Base-by-base conservation (phyloP, 331 rosid genomes). In the Saraca asoca region DNA sequence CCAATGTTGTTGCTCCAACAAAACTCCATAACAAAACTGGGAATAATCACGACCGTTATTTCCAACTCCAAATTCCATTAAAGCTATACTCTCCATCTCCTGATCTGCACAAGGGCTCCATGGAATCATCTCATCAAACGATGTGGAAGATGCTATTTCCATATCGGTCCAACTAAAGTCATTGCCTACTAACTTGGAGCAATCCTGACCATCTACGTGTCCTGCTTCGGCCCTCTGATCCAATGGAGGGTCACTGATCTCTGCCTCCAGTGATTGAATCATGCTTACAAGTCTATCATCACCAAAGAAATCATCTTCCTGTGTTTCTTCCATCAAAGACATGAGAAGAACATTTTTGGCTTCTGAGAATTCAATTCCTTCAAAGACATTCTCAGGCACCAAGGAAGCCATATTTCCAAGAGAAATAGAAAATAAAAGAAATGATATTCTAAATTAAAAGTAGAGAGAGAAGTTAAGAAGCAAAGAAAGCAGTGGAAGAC, bases 281-380 rank as follows among this genome's bases (percentile, higher is more conserved):
- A 75, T 75, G 16, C 68, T 79, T 11, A 75, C 65, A 49, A 79
- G 80, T 55, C 77, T 75, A 34, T 79, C 78, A 70, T 79, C 80
- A 0, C 46, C 83, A 39, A n/a, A 37, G 39, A 29, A 59, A 50
- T 31, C 48, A 29, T 79, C 80, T 53, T 79, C 77, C 0, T 45
- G 64, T 45, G 49, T 66, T 62, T 79, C 75, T 54, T 79, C 80
- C 78, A 79, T 70, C 13, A 70, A 50, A 15, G 68, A 54, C 84
- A 33, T 70, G 49, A 75, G 72, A 70, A 79, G 67, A 31, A 66
- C 64, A 70, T 49, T 74, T 56, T 61, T 75, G 5, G 71, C 68
- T 20, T 70, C 83, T 0, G 71, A 70, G 38, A 64, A 58, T 44
- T 70, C 80, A 41, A 61, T 5, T 14, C 43, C 77, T 16, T 65